Evolutionary conservation across 805 yeast species (phyloP).

Genomic region (Brettanomyces naardenensis): DNA sequence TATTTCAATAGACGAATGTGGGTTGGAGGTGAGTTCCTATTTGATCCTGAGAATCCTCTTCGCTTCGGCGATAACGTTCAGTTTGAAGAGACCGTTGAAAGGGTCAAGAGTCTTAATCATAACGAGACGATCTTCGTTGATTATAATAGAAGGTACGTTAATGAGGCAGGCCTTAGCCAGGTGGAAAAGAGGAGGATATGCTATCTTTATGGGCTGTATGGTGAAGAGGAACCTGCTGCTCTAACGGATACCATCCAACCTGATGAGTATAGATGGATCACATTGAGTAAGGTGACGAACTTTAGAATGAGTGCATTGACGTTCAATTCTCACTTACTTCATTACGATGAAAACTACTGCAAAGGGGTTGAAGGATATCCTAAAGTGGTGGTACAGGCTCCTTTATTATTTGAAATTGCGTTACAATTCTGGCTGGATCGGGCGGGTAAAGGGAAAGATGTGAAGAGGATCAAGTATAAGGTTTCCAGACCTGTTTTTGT

Average conservation of each 20-base stretch:
- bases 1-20: slow-evolving; percentile 63
- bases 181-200: slow-evolving; percentile 54
- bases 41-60: slow-evolving; percentile 25
- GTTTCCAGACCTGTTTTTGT: slow-evolving; percentile 44
- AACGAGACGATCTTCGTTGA: slow-evolving; percentile 41
- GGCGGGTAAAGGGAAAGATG: slow-evolving; percentile 2
- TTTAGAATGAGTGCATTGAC: slow-evolving; percentile 69
- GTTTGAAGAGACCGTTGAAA: slow-evolving; percentile 47
- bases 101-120: slow-evolving; percentile 27
- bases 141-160: slow-evolving; percentile 40
- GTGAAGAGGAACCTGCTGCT: not conserved
- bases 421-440: slow-evolving; percentile 35
- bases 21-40: slow-evolving; percentile 61
- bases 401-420: slow-evolving; percentile 56
- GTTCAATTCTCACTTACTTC: slow-evolving; percentile 79
- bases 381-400: slow-evolving; percentile 69
- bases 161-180: slow-evolving; percentile 18
- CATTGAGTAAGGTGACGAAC: slow-evolving; percentile 35
- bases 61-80: slow-evolving; percentile 29
- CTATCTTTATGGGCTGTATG: slow-evolving; percentile 41
- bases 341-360: slow-evolving; percentile 57
- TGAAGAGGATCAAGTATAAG: slow-evolving; percentile 36
- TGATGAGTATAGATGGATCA: slow-evolving; percentile 21
- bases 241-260: slow-evolving; percentile 8
- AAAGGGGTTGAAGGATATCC: slow-evolving; percentile 49